Evolutionary conservation across 805 yeast genomes (phyloP).

Genomic region (Pichia scutulata): DNA sequence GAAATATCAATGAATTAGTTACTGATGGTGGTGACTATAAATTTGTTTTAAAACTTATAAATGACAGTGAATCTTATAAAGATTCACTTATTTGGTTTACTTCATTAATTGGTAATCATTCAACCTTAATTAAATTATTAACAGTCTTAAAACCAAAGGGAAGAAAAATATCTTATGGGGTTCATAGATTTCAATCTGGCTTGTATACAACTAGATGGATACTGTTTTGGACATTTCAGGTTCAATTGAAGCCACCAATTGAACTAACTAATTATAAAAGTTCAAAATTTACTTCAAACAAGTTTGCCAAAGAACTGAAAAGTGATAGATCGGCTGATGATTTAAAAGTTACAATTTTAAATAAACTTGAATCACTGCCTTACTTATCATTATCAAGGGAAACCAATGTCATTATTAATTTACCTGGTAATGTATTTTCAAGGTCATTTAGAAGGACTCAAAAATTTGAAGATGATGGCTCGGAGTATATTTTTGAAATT

Average conservation of each 20-base stretch:
- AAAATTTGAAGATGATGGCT: conserved; percentile 1
- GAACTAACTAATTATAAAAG: conserved; percentile 8
- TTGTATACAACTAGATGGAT: conserved; percentile 30
- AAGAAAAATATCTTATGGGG: conserved; percentile 19
- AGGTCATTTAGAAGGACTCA: conserved; percentile 20
- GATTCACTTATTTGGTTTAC: conserved; percentile 10
- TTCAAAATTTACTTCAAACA: not conserved
- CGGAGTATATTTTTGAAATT: conserved; percentile 10
- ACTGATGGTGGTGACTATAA: conserved; percentile 40
- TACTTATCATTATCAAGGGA: not conserved
- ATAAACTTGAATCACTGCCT: not conserved
- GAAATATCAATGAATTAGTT: conserved; percentile 31
- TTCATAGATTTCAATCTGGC: conserved; percentile 26
- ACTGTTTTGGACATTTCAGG: conserved; percentile 30
- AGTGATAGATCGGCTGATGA: not conserved
- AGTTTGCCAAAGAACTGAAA: not conserved
- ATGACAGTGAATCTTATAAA: conserved; percentile 9
- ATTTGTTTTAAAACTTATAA: conserved; percentile 26
- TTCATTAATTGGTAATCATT: conserved; percentile 10
- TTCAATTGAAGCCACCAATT: conserved; percentile 10
- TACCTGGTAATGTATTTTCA: conserved; percentile 24
- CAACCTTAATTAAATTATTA: conserved; percentile 6
- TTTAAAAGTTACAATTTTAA: not conserved
- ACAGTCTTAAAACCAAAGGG: not conserved
- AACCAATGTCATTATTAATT: not conserved